Conservation (phyloP, 2,329 filamentous ascomycete species). For the Phialophora chinensis region DNA sequence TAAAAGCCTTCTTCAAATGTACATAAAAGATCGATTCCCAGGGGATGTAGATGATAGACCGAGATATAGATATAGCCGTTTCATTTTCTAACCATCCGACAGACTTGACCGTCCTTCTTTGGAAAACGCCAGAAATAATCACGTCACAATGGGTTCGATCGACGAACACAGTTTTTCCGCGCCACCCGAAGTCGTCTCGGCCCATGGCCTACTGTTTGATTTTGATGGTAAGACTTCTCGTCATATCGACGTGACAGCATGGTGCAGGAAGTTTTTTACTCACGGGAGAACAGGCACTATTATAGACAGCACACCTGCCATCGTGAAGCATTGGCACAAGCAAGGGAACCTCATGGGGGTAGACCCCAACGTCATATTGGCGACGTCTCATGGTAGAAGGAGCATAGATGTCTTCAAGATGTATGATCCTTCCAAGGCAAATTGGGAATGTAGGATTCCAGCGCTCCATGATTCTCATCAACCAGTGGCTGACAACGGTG, state of each 20-base stretch:
- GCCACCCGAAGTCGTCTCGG: slow-evolving; percentile 47
- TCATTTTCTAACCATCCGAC: neutral
- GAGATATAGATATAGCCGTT: neutral
- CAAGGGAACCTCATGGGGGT: slow-evolving; percentile 78
- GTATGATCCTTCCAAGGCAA: slow-evolving; percentile 83
- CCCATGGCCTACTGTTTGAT: slow-evolving; percentile 55
- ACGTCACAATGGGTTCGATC: slow-evolving; percentile 40
- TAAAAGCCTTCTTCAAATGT: neutral
- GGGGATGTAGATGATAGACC: neutral
- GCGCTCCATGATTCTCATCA: neutral
- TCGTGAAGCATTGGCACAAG: slow-evolving; percentile 69
- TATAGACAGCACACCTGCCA: slow-evolving; percentile 58
- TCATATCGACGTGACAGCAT: too few relatives aligned
- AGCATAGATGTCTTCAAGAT: slow-evolving; percentile 84
- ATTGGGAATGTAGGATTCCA: slow-evolving; percentile 78
- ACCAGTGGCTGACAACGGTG: slow-evolving; percentile 5
- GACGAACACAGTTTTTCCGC: slow-evolving; percentile 49
- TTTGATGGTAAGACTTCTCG: slow-evolving; percentile 46
- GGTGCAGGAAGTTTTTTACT: neutral
- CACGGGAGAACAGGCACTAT: slow-evolving; percentile 46
- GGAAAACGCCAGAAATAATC: neutral
- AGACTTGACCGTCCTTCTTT: neutral
- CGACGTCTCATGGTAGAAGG: slow-evolving; percentile 87
- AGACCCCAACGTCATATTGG: slow-evolving; percentile 80
- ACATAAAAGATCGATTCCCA: neutral